Conservation (phyloP, 805 yeast genomes). For the Lipomyces yamanashiensis region DNA sequence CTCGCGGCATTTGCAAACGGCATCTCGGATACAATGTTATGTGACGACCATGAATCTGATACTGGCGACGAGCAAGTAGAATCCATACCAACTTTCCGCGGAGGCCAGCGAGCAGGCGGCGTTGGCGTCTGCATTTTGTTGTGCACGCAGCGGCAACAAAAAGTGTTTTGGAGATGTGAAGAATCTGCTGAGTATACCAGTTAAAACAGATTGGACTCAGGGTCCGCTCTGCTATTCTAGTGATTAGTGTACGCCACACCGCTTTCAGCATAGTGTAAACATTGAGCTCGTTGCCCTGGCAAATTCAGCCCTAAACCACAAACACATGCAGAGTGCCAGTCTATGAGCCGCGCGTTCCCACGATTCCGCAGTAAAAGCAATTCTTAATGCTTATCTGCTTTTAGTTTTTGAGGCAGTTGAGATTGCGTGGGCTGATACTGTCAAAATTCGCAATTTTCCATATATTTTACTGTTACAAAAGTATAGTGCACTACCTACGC, state of each 20-base stretch:
- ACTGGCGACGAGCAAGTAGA: constrained; percentile 3
- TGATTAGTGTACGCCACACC: constrained; percentile 3
- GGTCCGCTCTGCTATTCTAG: neutral
- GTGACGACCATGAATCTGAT: neutral
- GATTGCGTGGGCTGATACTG: too few species aligned
- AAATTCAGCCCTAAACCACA: neutral
- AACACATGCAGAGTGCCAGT: neutral
- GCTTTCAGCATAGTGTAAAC: neutral
- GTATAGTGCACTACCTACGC: too few species aligned
- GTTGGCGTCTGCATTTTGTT: constrained; percentile 13
- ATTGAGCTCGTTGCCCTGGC: constrained; percentile 15
- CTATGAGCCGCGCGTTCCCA: neutral
- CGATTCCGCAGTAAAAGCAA: neutral
- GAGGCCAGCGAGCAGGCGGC: constrained; percentile 11
- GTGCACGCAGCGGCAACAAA: neutral
- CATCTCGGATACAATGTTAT: neutral
- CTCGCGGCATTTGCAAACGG: constrained; percentile 1
- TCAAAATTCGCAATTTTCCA: too few species aligned
- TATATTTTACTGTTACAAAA: neutral
- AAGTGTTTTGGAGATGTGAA: neutral
- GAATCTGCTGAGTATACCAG: neutral
- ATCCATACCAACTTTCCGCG: neutral
- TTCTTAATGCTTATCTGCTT: neutral
- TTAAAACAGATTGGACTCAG: neutral
- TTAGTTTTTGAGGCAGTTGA: neutral